Percentiles rank a stretch among this genome's conserved stretches.
Conservation (phyloP, 2,329 filamentous ascomycete genomes). For the Fusarium pseudocircinatum region DNA sequence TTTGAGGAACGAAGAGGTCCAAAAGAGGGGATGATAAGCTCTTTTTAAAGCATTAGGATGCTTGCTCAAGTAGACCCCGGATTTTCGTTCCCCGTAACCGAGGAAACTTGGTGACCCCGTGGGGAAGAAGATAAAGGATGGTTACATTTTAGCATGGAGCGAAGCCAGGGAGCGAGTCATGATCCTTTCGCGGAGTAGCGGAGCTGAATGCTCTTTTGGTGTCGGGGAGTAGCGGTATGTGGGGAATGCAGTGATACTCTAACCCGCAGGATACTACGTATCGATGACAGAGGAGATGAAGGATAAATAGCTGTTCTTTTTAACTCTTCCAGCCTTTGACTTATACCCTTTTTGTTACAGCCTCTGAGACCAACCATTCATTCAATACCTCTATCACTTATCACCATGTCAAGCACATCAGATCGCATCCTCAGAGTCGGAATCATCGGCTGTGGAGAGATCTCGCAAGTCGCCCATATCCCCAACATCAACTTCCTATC, state of each 20-base stretch:
- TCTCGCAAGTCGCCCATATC: conserved; percentile 61
- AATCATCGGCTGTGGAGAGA: conserved; percentile 11
- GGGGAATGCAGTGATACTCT: background rate
- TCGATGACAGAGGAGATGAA: background rate
- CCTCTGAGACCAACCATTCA: fast-evolving
- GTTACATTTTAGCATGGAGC: background rate
- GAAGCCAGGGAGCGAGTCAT: background rate
- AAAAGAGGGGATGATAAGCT: background rate
- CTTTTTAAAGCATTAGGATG: background rate
- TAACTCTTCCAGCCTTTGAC: fast-evolving
- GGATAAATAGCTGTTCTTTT: background rate
- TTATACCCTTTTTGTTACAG: background rate
- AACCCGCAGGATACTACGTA: background rate
- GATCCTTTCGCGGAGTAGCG: background rate
- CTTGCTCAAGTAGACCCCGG: background rate
- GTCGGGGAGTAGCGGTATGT: background rate
- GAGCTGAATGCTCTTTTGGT: background rate
- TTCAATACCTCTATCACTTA: fast-evolving
- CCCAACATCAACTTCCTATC: conserved; percentile 57
- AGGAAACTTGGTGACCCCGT: background rate
- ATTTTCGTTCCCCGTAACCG: background rate
- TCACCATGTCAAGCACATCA: background rate
- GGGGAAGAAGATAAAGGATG: background rate
- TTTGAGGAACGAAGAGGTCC: background rate
- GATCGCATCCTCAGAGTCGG: background rate